Conservation (phyloP, 495 filamentous ascomycete genomes). For the Letharia columbiana region DNA sequence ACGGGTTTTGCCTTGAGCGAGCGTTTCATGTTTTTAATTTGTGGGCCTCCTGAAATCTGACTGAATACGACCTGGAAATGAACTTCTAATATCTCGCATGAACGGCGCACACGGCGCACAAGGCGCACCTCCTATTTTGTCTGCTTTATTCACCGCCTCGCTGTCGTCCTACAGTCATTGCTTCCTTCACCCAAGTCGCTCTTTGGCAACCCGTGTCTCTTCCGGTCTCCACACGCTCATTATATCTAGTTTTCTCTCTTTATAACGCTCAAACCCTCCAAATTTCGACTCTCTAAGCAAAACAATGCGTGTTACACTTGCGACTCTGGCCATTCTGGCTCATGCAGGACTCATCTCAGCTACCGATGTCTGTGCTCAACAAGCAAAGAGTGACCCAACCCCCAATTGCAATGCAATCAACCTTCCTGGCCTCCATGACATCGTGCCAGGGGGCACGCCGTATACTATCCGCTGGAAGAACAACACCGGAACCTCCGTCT, state of each 20-base stretch:
- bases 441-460: slow-evolving; percentile 1
- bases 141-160: neutral
- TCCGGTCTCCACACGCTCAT: neutral
- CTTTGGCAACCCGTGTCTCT: neutral
- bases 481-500: slow-evolving; percentile 33
- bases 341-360: neutral
- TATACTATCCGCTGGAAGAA: slow-evolving; percentile 8
- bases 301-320: neutral
- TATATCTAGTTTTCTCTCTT: neutral
- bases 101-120: neutral
- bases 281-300: neutral
- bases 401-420: neutral
- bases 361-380: slow-evolving; percentile 2
- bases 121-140: neutral
- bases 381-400: neutral
- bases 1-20: neutral
- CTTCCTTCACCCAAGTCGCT: neutral
- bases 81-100: neutral
- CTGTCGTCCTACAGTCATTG: neutral
- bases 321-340: slow-evolving; percentile 2
- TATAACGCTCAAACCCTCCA: neutral
- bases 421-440: slow-evolving; percentile 3
- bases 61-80: neutral
- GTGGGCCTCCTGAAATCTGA: neutral
- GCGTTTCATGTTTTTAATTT: slow-evolving; percentile 3